These are phyloP conservation scores for Hansenula sp. DNA, from an alignment of 1,139 yeast species.

Conservation along the genomic window DNA sequence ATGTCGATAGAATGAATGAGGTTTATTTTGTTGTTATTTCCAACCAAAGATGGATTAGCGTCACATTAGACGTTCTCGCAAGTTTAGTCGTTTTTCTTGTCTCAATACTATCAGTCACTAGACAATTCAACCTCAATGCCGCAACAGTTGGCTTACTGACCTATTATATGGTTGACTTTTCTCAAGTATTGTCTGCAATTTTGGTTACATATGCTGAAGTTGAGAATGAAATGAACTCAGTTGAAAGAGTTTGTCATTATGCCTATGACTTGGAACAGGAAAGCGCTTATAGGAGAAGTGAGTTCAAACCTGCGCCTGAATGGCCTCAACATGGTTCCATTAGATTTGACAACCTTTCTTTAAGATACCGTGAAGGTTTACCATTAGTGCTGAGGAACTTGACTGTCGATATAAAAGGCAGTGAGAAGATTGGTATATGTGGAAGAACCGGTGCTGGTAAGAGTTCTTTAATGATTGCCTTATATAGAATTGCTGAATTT, in stretches of 20 bases:
- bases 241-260: constrained; percentile 71
- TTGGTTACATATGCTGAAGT: constrained; percentile 60
- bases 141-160: constrained; percentile 73
- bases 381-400: constrained; percentile 69
- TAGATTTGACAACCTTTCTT: constrained; percentile 49
- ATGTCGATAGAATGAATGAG: constrained; percentile 64
- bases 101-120: constrained; percentile 59
- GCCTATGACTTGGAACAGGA: constrained; percentile 68
- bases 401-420: constrained; percentile 24
- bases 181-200: constrained; percentile 47
- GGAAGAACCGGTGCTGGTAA: constrained; percentile 65
- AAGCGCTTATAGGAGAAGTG: constrained; percentile 48
- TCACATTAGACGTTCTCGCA: constrained; percentile 58
- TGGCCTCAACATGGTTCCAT: constrained; percentile 67
- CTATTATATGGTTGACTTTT: constrained; percentile 55
- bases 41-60: constrained; percentile 76
- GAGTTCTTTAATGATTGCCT: constrained; percentile 51
- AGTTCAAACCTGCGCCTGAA: too few relatives aligned
- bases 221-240: constrained; percentile 82
- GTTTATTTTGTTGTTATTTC: constrained; percentile 65
- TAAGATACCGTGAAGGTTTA: constrained; percentile 72
- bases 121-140: constrained; percentile 61
- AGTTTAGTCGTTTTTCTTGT: constrained; percentile 40
- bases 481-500: constrained; percentile 45
- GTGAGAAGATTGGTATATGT: constrained; percentile 51